These are phyloP conservation scores for Aspergillus piperis DNA, from an alignment of 2,329 filamentous ascomycete species.

Conservation along the genomic window DNA sequence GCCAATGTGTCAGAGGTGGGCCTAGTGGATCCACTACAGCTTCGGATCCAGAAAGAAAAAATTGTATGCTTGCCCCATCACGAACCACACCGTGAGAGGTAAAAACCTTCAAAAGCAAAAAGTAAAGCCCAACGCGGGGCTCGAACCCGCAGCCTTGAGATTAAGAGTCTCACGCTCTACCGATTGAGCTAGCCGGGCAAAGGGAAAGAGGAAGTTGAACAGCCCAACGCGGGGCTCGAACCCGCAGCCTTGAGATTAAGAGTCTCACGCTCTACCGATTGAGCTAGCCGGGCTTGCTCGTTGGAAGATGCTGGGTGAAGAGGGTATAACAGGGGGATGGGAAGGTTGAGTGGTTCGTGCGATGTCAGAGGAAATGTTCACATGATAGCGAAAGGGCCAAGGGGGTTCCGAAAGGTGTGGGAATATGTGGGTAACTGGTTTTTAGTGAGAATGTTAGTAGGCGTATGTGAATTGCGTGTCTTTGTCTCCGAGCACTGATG, in stretches of 20 bases:
- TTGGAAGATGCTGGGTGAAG: neutral
- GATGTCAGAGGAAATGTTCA: no score
- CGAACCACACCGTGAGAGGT: neutral
- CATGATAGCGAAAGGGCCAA: no score
- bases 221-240: constrained; percentile 47
- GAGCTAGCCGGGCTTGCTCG: constrained; percentile 49
- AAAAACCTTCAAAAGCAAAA: constrained; percentile 15
- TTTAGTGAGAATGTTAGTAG: no score
- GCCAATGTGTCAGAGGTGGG: neutral
- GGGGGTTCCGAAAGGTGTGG: no score
- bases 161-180: constrained; percentile 54
- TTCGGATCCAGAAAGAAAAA: neutral
- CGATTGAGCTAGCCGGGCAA: constrained; percentile 54
- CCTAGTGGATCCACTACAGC: neutral
- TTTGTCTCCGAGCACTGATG: no score
- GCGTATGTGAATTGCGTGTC: no score
- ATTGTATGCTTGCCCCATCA: neutral
- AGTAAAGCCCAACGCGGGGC: constrained; percentile 43
- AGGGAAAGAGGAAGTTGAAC: no score
- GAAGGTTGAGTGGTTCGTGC: no score
- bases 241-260: constrained; percentile 48
- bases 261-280: constrained; percentile 54
- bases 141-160: constrained; percentile 46
- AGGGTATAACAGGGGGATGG: neutral
- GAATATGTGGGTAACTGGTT: no score